Conservation (phyloP, 2,329 filamentous ascomycete genomes). For the Cadophora gregata region DNA sequence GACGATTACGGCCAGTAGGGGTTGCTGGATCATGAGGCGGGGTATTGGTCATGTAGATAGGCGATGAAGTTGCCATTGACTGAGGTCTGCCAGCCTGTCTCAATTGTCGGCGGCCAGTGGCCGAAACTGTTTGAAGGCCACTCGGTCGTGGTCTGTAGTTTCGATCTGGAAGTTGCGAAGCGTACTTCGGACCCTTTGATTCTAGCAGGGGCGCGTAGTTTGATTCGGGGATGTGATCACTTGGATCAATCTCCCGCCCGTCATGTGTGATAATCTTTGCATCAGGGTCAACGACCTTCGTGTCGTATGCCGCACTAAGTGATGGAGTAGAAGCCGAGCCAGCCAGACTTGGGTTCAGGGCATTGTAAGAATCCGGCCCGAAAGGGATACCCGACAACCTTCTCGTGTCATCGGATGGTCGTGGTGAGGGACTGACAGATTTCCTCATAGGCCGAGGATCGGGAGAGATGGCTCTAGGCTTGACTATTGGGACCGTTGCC, state of each 20-base stretch:
- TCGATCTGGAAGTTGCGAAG: conserved; percentile 44
- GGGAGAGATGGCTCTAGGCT: conserved; percentile 40
- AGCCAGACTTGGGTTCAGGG: conserved; percentile 64
- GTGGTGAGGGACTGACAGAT: conserved; percentile 75
- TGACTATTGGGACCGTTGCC: conserved; percentile 43
- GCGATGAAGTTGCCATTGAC: conserved; percentile 47
- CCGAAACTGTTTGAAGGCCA: conserved; percentile 59
- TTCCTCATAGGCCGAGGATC: conserved; percentile 63
- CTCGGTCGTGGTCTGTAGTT: conserved; percentile 53
- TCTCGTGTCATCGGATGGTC: conserved; percentile 52
- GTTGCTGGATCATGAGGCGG: conserved; percentile 46
- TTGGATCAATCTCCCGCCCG: conserved; percentile 79
- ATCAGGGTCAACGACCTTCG: conserved; percentile 54
- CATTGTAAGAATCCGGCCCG: conserved; percentile 77
- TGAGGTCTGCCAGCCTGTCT: conserved; percentile 58
- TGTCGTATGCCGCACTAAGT: conserved; percentile 41
- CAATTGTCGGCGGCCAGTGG: conserved; percentile 57
- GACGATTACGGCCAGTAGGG: conserved; percentile 57
- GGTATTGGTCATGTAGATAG: conserved; percentile 40
- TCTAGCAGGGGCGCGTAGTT: conserved; percentile 44
- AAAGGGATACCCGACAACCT: conserved; percentile 70
- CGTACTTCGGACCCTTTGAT: conserved; percentile 56
- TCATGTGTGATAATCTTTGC: conserved; percentile 79
- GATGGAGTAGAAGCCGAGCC: conserved; percentile 44
- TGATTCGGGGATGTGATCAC: conserved; percentile 75